phyloP scores from a whole-genome alignment of 2,329 filamentous ascomycete species.

The Raffaelea ambrosiae region DNA sequence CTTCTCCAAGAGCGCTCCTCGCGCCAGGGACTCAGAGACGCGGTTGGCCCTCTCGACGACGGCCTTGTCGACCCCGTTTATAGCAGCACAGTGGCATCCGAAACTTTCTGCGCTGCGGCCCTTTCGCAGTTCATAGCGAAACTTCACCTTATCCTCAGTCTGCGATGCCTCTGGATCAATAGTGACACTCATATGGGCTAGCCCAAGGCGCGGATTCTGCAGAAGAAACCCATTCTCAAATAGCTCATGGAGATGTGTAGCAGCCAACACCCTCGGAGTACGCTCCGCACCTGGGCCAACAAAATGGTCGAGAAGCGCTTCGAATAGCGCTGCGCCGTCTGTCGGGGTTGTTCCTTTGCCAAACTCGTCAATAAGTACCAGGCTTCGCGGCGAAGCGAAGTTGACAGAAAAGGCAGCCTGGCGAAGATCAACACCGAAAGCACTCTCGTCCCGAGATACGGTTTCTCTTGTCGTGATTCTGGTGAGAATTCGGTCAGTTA shows the following conservation, averaged over 20 bases:
- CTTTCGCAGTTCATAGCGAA: slow-evolving; percentile 60
- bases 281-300: slow-evolving; percentile 30
- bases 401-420: slow-evolving; percentile 73
- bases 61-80: slow-evolving; percentile 70
- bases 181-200: slow-evolving; percentile 66
- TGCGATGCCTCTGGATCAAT: slow-evolving; percentile 43
- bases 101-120: slow-evolving; percentile 76
- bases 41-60: slow-evolving; percentile 70
- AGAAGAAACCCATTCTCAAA: slow-evolving; percentile 55
- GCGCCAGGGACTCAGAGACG: slow-evolving; percentile 58
- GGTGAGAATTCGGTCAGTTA: slow-evolving; percentile 90
- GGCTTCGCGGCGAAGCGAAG: slow-evolving; percentile 64
- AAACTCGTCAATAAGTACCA: slow-evolving; percentile 92
- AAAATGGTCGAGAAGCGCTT: slow-evolving; percentile 50
- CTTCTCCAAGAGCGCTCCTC: slow-evolving; percentile 67
- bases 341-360: slow-evolving; percentile 53
- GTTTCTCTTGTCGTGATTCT: slow-evolving; percentile 68
- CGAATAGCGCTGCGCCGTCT: slow-evolving; percentile 50
- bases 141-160: slow-evolving; percentile 56
- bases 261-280: slow-evolving; percentile 49
- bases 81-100: slow-evolving; percentile 73
- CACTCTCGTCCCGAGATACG: slow-evolving; percentile 49
- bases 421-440: slow-evolving; percentile 71
- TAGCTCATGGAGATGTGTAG: slow-evolving; percentile 63
- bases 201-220: slow-evolving; percentile 39